Evolutionary conservation across 2,329 filamentous ascomycete genomes (phyloP), one percentile per base, ranked within the genome.

Genomic region (Biscogniauxia mediterranea): DNA sequence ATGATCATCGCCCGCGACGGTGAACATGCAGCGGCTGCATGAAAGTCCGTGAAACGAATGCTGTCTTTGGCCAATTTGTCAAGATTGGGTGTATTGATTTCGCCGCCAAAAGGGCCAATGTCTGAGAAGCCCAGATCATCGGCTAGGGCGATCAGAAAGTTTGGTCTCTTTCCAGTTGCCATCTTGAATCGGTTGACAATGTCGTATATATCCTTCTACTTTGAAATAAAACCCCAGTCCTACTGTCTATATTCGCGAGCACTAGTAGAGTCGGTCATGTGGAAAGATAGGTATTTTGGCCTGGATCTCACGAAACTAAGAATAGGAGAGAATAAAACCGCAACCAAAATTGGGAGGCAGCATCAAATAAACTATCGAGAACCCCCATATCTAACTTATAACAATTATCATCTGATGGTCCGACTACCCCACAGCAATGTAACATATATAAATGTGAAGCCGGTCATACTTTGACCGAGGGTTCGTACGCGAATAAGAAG

Each of bases 1-100:
- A 89, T 83, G 66, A 89, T 81, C 86, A 89, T 89, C 19, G 85
- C 84, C 46, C 86, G 78, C 2, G 85, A 86, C 1, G 87, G 87
- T 55, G 85, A 88, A 73, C 85, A 89, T 56, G 86, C 86, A 2
- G 85, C 83, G 0, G 87, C 86, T 1, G 85, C 83, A 68, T 89
- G 86, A 71, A 87, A 89, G 66, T 88, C 83, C 0, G 85, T 88
- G 68, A 88, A 86, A 5, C 85, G 81, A 20, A 89, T 73, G 28
- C 85, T 81, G 58, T 73, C 70, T 15, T 78, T 74, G 2, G 82
- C 79, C 2, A 85, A 71, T 46, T 80, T 81, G 72, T 87, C 82
- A 46, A 88, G 76, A 67, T 85, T 82, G 0, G 85, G 85, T 0
- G 85, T 88, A 42, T 79, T 78, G 66, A 88, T 87, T 72, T 88